These are phyloP conservation scores for Gracilariopsis chorda DNA, from an alignment of 23 red algal species.

Conservation along the genomic window DNA sequence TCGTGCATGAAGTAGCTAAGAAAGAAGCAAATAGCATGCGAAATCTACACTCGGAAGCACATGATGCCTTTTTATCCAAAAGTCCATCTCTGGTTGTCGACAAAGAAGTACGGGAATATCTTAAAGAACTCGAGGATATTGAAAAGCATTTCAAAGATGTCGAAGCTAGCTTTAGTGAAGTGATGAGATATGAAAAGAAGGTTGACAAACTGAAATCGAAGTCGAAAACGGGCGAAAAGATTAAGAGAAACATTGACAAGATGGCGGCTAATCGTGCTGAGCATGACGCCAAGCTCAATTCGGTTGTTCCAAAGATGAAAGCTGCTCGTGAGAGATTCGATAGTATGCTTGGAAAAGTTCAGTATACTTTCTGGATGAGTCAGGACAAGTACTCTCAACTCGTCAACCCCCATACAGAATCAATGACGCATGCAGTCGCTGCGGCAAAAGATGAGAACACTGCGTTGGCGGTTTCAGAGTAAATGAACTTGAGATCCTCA, in stretches of 20 bases:
- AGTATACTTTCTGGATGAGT: conserved; percentile 38
- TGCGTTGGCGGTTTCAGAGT: no score
- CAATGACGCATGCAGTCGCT: neutral
- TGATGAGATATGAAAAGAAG: conserved; percentile 38
- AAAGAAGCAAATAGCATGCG: neutral
- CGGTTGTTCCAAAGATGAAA: neutral
- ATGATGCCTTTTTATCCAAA: neutral
- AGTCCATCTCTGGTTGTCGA: neutral
- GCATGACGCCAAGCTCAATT: neutral
- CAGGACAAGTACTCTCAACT: neutral
- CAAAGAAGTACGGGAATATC: neutral
- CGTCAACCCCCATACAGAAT: neutral
- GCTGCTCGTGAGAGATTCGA: neutral
- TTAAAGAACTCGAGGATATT: neutral
- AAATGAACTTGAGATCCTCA: no score
- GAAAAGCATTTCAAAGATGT: conserved; percentile 29
- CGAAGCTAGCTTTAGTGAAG: conserved; percentile 36
- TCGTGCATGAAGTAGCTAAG: neutral
- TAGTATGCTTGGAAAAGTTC: neutral
- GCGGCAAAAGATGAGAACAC: no score
- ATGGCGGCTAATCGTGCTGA: neutral
- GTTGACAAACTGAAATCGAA: conserved; percentile 37
- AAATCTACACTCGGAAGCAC: neutral
- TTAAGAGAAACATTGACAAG: conserved; percentile 34
- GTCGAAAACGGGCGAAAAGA: neutral